These are phyloP conservation scores for Urtica urens DNA, from an alignment of 306 rosid species.

Conservation along the genomic window DNA sequence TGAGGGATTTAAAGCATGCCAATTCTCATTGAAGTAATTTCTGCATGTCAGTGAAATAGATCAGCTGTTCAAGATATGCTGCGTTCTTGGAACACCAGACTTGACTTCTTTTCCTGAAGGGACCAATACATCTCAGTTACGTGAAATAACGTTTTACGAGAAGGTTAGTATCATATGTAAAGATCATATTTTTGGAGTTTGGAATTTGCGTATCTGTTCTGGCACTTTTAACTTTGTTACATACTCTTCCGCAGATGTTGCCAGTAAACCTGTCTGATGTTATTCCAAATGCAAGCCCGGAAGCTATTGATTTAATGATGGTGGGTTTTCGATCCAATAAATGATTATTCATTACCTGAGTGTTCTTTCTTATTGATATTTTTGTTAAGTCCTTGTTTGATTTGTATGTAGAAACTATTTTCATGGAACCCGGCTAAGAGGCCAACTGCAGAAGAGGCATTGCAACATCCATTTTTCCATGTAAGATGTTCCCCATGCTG, in stretches of 20 bases:
- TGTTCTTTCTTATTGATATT: constrained; percentile 6
- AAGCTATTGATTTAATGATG: constrained; percentile 68
- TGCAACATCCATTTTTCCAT: constrained; percentile 71
- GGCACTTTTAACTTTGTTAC: constrained; percentile 1
- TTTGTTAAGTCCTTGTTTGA: constrained; percentile 15
- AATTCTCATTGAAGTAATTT: too few relatives aligned
- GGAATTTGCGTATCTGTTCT: constrained; percentile 4
- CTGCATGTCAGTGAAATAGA: constrained; percentile 64
- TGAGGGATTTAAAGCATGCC: too few relatives aligned
- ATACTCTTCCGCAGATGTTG: constrained; percentile 31
- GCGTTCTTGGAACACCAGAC: constrained; percentile 65
- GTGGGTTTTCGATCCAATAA: too few relatives aligned
- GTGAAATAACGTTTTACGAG: constrained; percentile 38
- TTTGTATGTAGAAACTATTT: constrained; percentile 41
- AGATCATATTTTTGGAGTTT: neutral
- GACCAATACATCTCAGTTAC: constrained; percentile 39
- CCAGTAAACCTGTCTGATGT: constrained; percentile 55
- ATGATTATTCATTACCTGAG: constrained; percentile 9
- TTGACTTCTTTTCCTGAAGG: constrained; percentile 41
- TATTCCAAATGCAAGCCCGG: constrained; percentile 69
- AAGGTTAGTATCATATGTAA: constrained; percentile 35
- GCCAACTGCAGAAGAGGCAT: constrained; percentile 61
- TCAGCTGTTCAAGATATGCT: constrained; percentile 68
- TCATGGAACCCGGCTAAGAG: constrained; percentile 80
- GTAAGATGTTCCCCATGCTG: constrained; percentile 32